phyloP scores from a whole-genome alignment of 345 rosid species.

The Leavenworthia alabamica region DNA sequence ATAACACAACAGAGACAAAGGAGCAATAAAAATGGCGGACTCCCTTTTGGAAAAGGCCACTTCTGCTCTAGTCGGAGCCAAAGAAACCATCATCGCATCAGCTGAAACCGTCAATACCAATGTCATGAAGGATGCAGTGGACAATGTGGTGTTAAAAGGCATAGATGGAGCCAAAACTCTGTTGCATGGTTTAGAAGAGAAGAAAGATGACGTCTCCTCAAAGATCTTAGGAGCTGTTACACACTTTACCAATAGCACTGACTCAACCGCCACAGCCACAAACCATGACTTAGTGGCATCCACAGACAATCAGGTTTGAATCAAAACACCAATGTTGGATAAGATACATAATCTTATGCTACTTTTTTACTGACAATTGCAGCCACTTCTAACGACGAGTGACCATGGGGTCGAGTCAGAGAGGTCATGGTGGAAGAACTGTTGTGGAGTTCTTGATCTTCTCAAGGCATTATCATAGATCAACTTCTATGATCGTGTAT shows the following conservation, averaged over 20 bases:
- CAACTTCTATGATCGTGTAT: not conserved
- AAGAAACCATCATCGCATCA: conserved; percentile 3
- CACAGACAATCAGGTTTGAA: conserved; percentile 25
- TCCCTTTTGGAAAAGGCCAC: conserved; percentile 20
- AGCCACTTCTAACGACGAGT: conserved; percentile 22
- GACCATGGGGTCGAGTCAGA: conserved; percentile 12
- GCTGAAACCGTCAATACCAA: conserved; percentile 2
- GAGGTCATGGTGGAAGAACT: conserved; percentile 30
- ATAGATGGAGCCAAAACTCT: conserved; percentile 30
- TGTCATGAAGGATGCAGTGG: conserved; percentile 22
- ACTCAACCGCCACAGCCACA: conserved; percentile 2
- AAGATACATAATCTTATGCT: not conserved
- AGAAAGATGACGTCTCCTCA: conserved; percentile 30
- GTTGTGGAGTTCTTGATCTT: conserved; percentile 30
- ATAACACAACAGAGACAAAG: conserved; percentile 1
- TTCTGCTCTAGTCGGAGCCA: conserved; percentile 19
- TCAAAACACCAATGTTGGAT: not conserved
- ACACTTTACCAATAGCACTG: conserved; percentile 12
- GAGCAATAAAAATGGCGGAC: conserved; percentile 3
- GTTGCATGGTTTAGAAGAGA: conserved; percentile 25
- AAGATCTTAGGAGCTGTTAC: conserved; percentile 17
- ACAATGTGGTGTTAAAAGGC: conserved; percentile 23
- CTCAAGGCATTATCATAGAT: not conserved
- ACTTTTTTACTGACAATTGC: not conserved
- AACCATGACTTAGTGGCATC: conserved; percentile 18